phyloP scores from a whole-genome alignment of 768 basidiomycete genomes.

The Collybia sp. region DNA sequence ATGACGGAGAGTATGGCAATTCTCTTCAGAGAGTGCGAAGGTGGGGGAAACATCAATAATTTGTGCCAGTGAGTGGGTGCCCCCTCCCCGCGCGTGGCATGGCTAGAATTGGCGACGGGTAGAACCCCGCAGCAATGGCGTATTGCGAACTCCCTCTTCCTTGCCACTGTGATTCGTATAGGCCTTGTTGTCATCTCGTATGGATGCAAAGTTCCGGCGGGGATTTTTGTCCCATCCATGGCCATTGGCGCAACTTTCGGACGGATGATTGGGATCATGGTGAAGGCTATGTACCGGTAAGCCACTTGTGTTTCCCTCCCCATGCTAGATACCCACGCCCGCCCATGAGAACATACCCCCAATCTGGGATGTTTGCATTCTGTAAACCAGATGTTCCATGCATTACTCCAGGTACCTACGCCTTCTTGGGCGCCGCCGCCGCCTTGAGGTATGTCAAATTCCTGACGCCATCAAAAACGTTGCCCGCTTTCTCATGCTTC shows the following conservation, averaged over 20 bases:
- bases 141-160: conserved; percentile 86
- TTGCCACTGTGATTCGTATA: conserved; percentile 87
- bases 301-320: conserved; percentile 11
- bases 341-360: conserved; percentile 67
- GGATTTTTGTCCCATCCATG: conserved; percentile 99
- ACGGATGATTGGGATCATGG: conserved; percentile 93
- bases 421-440: conserved; percentile 95
- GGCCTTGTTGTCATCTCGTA: conserved; percentile 89
- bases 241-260: conserved; percentile 97
- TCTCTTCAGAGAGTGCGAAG: conserved; percentile 94
- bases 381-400: conserved; percentile 93
- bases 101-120: neutral
- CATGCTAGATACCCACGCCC: neutral
- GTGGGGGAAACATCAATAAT: conserved; percentile 81
- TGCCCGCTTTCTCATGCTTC: neutral
- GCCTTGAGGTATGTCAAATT: conserved; percentile 63
- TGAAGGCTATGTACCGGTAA: conserved; percentile 87
- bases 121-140: conserved; percentile 91
- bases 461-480: no score
- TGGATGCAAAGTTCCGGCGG: conserved; percentile 94
- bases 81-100: neutral
- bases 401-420: conserved; percentile 98
- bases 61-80: conserved; percentile 82
- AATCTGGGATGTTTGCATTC: conserved; percentile 83
- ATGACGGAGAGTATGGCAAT: conserved; percentile 98